Evolutionary conservation across 2,329 filamentous ascomycete species (phyloP).

Genomic region (Diplodia corticola): DNA sequence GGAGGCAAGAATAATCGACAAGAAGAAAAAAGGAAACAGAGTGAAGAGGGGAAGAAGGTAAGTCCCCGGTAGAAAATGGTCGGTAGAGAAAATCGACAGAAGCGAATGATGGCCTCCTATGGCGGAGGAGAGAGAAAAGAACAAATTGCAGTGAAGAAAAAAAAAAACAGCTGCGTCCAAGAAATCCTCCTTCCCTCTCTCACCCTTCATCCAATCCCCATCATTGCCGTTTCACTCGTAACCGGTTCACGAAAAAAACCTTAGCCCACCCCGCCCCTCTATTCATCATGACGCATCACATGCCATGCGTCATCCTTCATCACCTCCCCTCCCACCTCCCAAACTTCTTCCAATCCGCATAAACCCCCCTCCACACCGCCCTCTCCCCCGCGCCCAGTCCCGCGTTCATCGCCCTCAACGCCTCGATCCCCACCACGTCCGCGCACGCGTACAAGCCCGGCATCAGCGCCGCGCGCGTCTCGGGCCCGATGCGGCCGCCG

Average conservation of each 20-base stretch:
- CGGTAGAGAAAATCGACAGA: not conserved
- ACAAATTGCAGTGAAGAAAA: not conserved
- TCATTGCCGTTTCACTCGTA: conserved; percentile 3
- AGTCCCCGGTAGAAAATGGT: not conserved
- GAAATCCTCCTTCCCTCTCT: not conserved
- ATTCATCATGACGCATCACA: not conserved
- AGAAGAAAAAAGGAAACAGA: not conserved
- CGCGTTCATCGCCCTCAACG: conserved; percentile 40
- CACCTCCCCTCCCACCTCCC: conserved; percentile 28
- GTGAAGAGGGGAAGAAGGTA: not conserved
- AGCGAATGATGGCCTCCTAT: not conserved
- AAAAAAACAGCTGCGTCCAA: not conserved
- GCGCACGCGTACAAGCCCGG: conserved; percentile 51
- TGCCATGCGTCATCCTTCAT: not conserved
- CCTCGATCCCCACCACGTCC: conserved; percentile 35
- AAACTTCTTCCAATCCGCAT: conserved; percentile 38
- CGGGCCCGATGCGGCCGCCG: conserved; percentile 47
- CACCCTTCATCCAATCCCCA: too few species aligned
- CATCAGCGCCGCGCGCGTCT: conserved; percentile 59
- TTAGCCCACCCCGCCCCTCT: not conserved
- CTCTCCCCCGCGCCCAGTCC: conserved; percentile 36
- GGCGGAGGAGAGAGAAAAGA: not conserved
- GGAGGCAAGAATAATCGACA: not conserved
- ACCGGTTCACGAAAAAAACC: not conserved
- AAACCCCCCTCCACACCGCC: conserved; percentile 41